phyloP scores from a whole-genome alignment of 1,284 basidiomycete genomes.

The Erythrobasidium hasegawianum region DNA sequence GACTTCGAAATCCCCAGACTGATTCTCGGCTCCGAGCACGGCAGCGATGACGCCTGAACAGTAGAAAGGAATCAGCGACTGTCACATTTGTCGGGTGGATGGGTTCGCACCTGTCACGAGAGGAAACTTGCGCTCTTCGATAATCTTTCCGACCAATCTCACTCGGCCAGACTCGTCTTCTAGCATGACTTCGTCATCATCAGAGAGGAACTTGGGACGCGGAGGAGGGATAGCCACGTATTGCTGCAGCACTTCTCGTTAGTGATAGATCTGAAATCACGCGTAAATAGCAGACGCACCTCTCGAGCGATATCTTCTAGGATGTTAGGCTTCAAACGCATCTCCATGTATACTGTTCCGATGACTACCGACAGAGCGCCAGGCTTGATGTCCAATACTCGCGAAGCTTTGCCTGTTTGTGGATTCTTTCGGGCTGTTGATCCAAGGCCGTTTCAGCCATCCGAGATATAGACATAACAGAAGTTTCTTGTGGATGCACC shows the following conservation, averaged over 20 bases:
- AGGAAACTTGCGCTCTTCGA: constrained; percentile 51
- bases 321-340: constrained; percentile 97
- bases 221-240: constrained; percentile 80
- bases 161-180: constrained; percentile 96
- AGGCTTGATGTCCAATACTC: constrained; percentile 83
- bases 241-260: constrained; percentile 58
- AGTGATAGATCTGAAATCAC: neutral
- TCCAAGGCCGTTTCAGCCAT: neutral
- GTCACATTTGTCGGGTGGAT: too few relatives aligned
- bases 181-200: constrained; percentile 76
- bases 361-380: constrained; percentile 82
- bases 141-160: constrained; percentile 69
- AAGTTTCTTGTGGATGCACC: constrained; percentile 52
- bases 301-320: constrained; percentile 90
- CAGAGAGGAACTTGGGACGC: constrained; percentile 67
- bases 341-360: constrained; percentile 95
- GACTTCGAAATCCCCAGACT: constrained; percentile 87
- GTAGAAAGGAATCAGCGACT: too few relatives aligned
- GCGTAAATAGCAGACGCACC: constrained; percentile 56
- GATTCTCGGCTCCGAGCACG: constrained; percentile 82
- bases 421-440: neutral
- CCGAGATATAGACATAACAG: constrained; percentile 3
- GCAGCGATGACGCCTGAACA: constrained; percentile 80
- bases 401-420: constrained; percentile 62
- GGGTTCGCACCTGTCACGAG: constrained; percentile 72